Evolutionary conservation across 2,329 filamentous ascomycete species (phyloP).

Genomic region (Hymenoscyphus fraxineus): DNA sequence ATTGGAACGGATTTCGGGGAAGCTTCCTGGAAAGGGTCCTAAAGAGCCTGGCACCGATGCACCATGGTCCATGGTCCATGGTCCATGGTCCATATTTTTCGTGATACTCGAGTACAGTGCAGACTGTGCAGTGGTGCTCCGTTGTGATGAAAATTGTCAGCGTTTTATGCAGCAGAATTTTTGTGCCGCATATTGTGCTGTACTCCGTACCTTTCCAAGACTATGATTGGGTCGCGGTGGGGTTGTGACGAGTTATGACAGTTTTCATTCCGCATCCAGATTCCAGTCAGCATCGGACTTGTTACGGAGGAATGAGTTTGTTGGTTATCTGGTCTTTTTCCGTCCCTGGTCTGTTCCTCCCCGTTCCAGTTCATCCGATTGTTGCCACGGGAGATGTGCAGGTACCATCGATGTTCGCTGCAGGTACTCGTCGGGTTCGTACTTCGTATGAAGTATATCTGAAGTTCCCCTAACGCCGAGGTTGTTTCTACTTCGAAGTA

Average conservation of each 20-base stretch:
- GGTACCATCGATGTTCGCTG: neutral
- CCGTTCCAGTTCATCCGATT: neutral
- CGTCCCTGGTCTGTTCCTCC: too few species aligned
- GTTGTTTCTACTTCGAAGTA: too few species aligned
- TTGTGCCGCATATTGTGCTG: slow-evolving; percentile 14
- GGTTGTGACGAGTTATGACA: slow-evolving; percentile 3
- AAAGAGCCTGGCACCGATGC: neutral
- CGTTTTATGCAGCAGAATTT: slow-evolving; percentile 18
- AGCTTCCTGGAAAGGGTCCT: neutral
- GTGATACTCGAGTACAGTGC: neutral
- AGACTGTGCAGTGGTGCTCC: too few species aligned
- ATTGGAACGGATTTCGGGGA: neutral
- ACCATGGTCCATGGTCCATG: neutral
- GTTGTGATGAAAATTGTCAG: slow-evolving; percentile 1
- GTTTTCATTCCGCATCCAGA: neutral
- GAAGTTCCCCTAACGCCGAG: too few species aligned
- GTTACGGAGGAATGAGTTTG: neutral
- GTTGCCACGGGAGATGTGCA: neutral
- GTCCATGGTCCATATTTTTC: neutral
- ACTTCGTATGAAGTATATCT: too few species aligned
- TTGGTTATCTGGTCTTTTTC: too few species aligned
- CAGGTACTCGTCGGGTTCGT: neutral
- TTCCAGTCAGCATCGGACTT: neutral
- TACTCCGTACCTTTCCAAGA: neutral
- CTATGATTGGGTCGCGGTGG: neutral